Conservation (phyloP, 129 eudicot genomes). For the Ambrosia artemisiifolia region DNA sequence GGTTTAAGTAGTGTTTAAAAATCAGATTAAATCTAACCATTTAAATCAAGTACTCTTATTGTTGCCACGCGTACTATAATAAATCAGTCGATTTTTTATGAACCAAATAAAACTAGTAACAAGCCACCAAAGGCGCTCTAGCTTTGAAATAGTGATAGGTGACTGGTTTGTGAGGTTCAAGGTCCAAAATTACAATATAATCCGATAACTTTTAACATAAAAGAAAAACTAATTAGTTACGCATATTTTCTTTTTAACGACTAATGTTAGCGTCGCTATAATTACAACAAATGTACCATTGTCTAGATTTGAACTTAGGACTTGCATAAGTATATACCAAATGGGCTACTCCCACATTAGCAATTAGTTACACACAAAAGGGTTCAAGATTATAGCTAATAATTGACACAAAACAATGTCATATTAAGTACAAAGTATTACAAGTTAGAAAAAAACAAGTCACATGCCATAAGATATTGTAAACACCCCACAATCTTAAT, state of each 20-base stretch:
- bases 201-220: neutral
- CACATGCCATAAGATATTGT: conserved; percentile 14
- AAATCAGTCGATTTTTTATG: neutral
- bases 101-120: neutral
- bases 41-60: neutral
- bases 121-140: neutral
- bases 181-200: neutral
- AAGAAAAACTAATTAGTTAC: neutral
- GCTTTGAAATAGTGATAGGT: neutral
- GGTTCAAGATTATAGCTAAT: neutral
- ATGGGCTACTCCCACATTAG: no score
- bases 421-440: neutral
- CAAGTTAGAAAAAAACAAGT: neutral
- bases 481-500: conserved; percentile 11
- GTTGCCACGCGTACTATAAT: neutral
- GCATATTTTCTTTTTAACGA: no score
- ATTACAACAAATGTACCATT: no score
- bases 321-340: no score
- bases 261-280: no score
- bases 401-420: neutral
- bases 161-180: neutral
- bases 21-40: neutral
- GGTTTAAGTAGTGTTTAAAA: neutral
- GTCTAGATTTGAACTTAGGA: no score
- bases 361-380: neutral